Evolutionary conservation across 1,284 basidiomycete genomes (phyloP), one percentile per base, ranked within the genome.

Genomic region (Ustilago vetiveriae): DNA sequence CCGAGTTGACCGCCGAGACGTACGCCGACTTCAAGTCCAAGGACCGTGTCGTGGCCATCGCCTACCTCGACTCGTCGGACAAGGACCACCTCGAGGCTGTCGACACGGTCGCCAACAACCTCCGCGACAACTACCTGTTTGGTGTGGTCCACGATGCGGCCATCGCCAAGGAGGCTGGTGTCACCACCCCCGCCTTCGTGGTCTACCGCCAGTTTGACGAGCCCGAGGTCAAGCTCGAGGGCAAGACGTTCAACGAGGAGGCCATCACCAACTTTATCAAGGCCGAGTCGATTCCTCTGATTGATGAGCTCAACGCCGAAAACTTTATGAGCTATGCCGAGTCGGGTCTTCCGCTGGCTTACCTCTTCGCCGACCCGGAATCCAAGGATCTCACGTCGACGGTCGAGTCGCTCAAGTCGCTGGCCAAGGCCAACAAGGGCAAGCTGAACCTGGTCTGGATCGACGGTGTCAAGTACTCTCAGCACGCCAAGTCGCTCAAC

Each of bases 401-500:
- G 54, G 86, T 95, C 69, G 88, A 89, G 39, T 84, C 86, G 51
- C 83, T 98, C 75, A 88, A 86, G 76, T 88, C 91, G 2, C 82
- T 95, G 53, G 94, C 95, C 24, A 85, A 88, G 63, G 87, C 88
- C 80, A 87, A 88, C 86, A 93, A 92, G 84, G 88, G 89, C 79
- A 90, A 92, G 84, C 78, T 98, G 82, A 98, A 96, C 89, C 95
- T 98, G 84, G 95, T 98, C 72, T 96, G 90, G 90, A 98, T 99
- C 78, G 96, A 99, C 83, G 94, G 92, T 21, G 85, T 90, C 85
- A 94, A 83, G 84, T 99, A 94, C 80, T 89, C 88, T 78, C 93
- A 97, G 79, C 96, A 99, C 85, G 96, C 90, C 77, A 94, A 94
- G 84, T 90, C 91, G 10, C 87, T 99, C 69, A 97, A 96, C 86